phyloP scores from a whole-genome alignment of 345 rosid species.

The Brassica cretica region DNA sequence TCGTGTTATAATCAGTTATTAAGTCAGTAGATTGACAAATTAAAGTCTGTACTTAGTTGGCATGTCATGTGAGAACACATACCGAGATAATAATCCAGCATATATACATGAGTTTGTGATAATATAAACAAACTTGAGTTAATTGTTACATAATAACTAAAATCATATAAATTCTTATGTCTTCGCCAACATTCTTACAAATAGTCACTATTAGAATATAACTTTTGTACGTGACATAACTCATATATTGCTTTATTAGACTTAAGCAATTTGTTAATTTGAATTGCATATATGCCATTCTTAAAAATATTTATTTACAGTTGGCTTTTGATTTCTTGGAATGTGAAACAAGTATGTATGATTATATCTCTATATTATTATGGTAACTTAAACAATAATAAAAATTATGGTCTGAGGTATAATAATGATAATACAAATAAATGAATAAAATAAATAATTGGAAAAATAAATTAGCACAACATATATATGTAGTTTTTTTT shows the following conservation, averaged over 20 bases:
- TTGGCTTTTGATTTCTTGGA: slow-evolving; percentile 31
- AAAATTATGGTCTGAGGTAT: not conserved
- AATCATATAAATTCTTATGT: not conserved
- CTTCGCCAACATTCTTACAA: not conserved
- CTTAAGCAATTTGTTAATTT: not conserved
- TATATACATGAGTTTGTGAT: not conserved
- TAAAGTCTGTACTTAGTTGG: slow-evolving; percentile 33
- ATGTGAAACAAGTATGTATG: slow-evolving; percentile 38
- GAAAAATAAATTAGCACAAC: not conserved
- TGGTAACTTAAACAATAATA: slow-evolving; percentile 32
- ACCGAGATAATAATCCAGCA: slow-evolving; percentile 24
- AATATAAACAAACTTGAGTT: slow-evolving; percentile 1
- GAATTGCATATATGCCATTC: not conserved
- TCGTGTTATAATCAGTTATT: slow-evolving; percentile 16
- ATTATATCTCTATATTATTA: slow-evolving; percentile 26
- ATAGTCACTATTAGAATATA: not conserved
- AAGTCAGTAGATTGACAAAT: slow-evolving; percentile 26
- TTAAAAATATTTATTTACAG: too few relatives aligned
- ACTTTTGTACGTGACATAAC: not conserved
- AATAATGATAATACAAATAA: slow-evolving; percentile 8
- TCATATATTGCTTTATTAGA: not conserved
- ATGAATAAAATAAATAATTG: not conserved
- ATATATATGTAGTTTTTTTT: too few relatives aligned
- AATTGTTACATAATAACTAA: not conserved
- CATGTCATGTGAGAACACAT: slow-evolving; percentile 29